phyloP scores from a whole-genome alignment of 2,329 filamentous ascomycete genomes.

The Coniella lustricola region DNA sequence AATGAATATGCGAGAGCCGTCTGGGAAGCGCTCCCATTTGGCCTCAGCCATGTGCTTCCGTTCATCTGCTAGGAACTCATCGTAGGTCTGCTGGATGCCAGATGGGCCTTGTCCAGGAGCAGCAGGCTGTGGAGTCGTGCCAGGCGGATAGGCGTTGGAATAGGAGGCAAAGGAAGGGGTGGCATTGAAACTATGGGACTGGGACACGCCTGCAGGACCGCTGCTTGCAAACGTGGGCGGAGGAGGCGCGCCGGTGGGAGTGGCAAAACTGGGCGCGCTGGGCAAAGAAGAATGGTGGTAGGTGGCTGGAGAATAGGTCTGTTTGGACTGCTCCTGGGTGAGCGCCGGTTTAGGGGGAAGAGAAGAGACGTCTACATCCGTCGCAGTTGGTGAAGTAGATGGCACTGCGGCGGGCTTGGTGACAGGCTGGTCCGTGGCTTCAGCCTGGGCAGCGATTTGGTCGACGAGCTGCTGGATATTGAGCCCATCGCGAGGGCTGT shows the following conservation, averaged over 20 bases:
- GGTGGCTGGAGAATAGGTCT: conserved; percentile 13
- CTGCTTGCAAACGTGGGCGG: conserved; percentile 10
- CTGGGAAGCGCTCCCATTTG: conserved; percentile 74
- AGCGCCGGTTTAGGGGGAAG: conserved; percentile 25
- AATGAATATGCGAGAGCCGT: conserved; percentile 72
- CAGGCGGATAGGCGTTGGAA: conserved; percentile 14
- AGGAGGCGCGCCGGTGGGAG: conserved; percentile 8
- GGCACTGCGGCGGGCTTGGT: conserved; percentile 14
- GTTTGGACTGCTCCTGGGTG: conserved; percentile 19
- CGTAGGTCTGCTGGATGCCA: conserved; percentile 57
- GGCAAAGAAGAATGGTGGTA: conserved; percentile 16
- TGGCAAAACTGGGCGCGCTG: conserved; percentile 11
- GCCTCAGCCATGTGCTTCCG: conserved; percentile 69
- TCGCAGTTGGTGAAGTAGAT: conserved; percentile 14
- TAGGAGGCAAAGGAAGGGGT: conserved; percentile 13
- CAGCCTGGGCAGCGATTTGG: conserved; percentile 26
- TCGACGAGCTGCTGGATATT: conserved; percentile 31
- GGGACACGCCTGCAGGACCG: conserved; percentile 9
- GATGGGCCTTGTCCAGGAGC: conserved; percentile 5
- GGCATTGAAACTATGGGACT: conserved; percentile 9
- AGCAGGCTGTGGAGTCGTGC: conserved; percentile 8
- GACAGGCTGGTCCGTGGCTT: conserved; percentile 17
- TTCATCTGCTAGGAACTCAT: conserved; percentile 66
- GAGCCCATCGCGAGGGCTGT: conserved; percentile 18
- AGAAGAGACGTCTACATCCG: conserved; percentile 21